phyloP scores from a whole-genome alignment of 352 stramenopile genomes.

The Pythium plurisporium region DNA sequence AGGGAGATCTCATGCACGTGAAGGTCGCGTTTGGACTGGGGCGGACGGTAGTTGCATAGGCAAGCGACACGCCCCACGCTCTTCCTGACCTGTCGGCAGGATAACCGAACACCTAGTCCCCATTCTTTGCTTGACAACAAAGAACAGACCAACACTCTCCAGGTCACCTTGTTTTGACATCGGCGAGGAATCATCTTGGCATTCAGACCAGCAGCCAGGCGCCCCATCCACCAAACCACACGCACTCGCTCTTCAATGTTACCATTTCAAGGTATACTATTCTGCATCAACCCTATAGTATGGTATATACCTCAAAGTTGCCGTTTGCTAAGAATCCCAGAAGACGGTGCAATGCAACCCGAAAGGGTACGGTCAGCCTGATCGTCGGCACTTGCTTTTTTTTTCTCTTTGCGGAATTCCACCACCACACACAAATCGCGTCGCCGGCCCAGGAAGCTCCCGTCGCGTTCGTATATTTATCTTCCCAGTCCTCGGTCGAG shows the following conservation, averaged over 20 bases:
- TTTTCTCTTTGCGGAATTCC: slow-evolving; percentile 11
- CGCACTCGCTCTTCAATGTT: not conserved
- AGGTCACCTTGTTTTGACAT: slow-evolving; percentile 8
- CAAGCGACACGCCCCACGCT: slow-evolving; percentile 8
- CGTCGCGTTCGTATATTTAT: slow-evolving; percentile 9
- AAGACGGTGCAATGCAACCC: too few species aligned
- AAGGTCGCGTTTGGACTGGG: too few species aligned
- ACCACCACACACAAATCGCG: slow-evolving; percentile 12
- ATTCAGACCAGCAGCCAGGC: not conserved
- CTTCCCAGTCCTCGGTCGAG: not conserved
- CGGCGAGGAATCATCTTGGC: not conserved
- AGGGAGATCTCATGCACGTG: too few species aligned
- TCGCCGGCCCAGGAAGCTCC: slow-evolving; percentile 4
- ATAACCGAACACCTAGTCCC: slow-evolving; percentile 19
- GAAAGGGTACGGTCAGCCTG: too few species aligned
- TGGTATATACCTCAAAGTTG: not conserved
- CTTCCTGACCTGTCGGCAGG: slow-evolving; percentile 1
- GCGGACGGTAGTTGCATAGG: slow-evolving; percentile 8
- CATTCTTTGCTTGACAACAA: slow-evolving; percentile 17
- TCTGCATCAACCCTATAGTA: not conserved
- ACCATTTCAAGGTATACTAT: not conserved
- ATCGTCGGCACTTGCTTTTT: slow-evolving; percentile 25
- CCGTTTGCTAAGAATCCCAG: not conserved
- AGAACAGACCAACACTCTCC: slow-evolving; percentile 18
- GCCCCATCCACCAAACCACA: not conserved